phyloP scores from a whole-genome alignment of 805 yeast genomes.

The Lachancea mirantina region DNA sequence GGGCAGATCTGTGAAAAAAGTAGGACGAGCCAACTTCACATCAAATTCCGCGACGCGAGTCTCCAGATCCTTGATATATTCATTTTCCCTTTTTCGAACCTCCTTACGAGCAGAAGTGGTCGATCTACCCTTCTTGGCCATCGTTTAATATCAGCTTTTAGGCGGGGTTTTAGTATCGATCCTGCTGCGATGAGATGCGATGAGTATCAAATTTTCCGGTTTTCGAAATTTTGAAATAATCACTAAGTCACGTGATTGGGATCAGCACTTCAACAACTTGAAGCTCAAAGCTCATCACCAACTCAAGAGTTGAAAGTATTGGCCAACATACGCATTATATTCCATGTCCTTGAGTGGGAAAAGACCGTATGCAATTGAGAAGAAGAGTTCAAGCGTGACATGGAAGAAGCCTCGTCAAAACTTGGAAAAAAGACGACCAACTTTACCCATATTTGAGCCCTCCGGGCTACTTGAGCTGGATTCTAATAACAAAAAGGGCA shows the following conservation, averaged over 20 bases:
- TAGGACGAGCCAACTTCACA: constrained; percentile 31
- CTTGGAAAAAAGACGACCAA: constrained; percentile 3
- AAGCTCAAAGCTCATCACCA: too few relatives aligned
- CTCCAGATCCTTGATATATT: constrained; percentile 38
- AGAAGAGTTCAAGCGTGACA: too few relatives aligned
- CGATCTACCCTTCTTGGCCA: constrained; percentile 34
- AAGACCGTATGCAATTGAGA: too few relatives aligned
- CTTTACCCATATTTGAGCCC: constrained; percentile 31
- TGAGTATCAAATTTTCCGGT: constrained; percentile 12
- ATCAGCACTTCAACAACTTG: too few relatives aligned
- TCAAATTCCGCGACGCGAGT: constrained; percentile 49
- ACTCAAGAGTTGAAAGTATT: too few relatives aligned
- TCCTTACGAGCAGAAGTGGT: constrained; percentile 34
- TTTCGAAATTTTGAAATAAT: too few relatives aligned
- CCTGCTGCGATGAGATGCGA: constrained; percentile 11
- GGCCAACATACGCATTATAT: too few relatives aligned
- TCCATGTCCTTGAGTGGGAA: too few relatives aligned
- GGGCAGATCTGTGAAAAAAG: constrained; percentile 73
- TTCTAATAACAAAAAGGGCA: constrained; percentile 31
- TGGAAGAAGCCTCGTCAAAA: too few relatives aligned
- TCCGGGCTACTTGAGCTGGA: constrained; percentile 40
- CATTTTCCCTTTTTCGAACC: constrained; percentile 32
- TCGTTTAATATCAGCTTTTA: constrained; percentile 9
- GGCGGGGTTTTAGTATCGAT: neutral
- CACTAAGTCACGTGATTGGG: too few relatives aligned